Evolutionary conservation across 208 protist species (phyloP).

Genomic region (Leishmania braziliensis): DNA sequence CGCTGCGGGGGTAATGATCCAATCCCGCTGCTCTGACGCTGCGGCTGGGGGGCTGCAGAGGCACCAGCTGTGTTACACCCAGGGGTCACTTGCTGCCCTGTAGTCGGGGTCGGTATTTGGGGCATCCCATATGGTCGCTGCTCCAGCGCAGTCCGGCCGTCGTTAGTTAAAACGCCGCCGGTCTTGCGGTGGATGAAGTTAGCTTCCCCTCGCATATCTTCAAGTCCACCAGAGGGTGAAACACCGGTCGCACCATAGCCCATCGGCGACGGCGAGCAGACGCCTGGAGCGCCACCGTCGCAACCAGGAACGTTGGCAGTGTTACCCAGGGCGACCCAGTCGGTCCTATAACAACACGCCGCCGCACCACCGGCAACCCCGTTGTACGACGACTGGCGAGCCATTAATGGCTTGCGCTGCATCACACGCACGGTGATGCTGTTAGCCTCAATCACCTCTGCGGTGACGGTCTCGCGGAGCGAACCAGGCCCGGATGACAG

Average conservation of each 20-base stretch:
- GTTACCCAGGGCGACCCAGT: neutral
- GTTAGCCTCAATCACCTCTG: constrained; percentile 11
- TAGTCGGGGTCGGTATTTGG: neutral
- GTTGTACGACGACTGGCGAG: constrained; percentile 4
- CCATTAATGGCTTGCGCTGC: constrained; percentile 19
- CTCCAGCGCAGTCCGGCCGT: neutral
- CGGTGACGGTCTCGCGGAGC: no score
- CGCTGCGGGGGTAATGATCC: constrained; percentile 2
- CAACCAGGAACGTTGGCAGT: neutral
- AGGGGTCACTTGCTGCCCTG: neutral
- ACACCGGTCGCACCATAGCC: constrained; percentile 24
- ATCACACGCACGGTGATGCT: constrained; percentile 26
- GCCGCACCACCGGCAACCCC: neutral
- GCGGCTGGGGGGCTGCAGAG: neutral
- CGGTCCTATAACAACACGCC: neutral
- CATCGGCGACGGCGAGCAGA: neutral
- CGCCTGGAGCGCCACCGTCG: neutral
- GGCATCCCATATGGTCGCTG: constrained; percentile 4
- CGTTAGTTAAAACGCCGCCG: neutral
- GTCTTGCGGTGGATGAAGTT: neutral
- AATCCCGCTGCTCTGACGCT: neutral
- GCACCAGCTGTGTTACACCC: neutral
- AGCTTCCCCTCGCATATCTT: neutral
- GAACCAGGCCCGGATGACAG: constrained; percentile 5
- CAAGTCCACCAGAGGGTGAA: constrained; percentile 14